These are phyloP conservation scores for Pleurotus sapidus DNA, from an alignment of 768 basidiomycete genomes.

Conservation along the genomic window DNA sequence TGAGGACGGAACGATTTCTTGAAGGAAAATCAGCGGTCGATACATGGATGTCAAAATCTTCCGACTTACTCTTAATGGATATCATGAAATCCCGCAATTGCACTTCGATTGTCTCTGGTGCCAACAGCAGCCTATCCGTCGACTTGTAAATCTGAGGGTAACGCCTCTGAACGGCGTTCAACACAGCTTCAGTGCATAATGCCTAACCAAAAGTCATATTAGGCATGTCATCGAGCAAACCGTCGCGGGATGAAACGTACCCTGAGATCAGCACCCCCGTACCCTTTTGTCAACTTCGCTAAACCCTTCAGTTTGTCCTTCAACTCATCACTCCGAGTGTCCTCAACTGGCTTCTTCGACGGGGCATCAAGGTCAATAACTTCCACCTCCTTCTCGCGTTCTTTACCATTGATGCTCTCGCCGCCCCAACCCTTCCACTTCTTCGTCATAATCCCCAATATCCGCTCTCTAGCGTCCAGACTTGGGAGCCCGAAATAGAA, in stretches of 20 bases:
- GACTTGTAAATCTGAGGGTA: conserved; percentile 99
- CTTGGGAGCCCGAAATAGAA: conserved; percentile 96
- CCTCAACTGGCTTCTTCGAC: not conserved
- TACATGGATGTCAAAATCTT: conserved; percentile 4
- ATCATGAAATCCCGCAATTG: conserved; percentile 95
- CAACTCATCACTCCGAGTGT: conserved; percentile 3
- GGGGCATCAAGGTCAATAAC: not conserved
- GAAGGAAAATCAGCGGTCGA: conserved; percentile 2
- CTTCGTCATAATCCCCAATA: conserved; percentile 85
- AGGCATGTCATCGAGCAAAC: conserved; percentile 3
- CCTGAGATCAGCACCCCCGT: conserved; percentile 94
- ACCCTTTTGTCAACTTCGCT: conserved; percentile 92
- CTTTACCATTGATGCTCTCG: conserved; percentile 38
- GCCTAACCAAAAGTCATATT: conserved; percentile 48
- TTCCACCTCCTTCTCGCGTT: conserved; percentile 79
- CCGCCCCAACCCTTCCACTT: conserved; percentile 85
- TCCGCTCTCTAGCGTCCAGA: conserved; percentile 81
- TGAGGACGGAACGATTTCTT: conserved; percentile 93
- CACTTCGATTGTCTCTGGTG: conserved; percentile 83
- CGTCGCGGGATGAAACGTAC: conserved; percentile 41
- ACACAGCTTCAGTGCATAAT: conserved; percentile 91
- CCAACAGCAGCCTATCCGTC: conserved; percentile 76
- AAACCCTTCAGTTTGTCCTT: conserved; percentile 46
- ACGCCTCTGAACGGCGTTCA: conserved; percentile 93
- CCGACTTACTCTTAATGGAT: conserved; percentile 82